Conservation (phyloP, 108 stramenopile species). For the Cyclostephanos invisitatus region DNA sequence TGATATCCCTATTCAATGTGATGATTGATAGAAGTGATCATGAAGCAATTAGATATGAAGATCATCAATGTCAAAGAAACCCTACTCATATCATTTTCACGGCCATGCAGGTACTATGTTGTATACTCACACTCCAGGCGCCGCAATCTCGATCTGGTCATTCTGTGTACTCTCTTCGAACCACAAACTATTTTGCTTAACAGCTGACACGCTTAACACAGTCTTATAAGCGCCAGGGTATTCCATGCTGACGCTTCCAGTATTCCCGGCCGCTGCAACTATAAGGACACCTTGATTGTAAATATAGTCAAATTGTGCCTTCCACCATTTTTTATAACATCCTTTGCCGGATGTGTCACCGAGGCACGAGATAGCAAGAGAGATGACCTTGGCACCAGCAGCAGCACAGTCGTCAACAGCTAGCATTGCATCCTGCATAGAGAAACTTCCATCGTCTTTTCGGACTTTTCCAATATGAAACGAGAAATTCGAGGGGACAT, state of each 20-base stretch:
- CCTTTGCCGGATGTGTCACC: too few relatives aligned
- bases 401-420: constrained; percentile 49
- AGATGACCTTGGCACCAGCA: constrained; percentile 55
- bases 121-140: constrained; percentile 56
- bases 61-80: neutral
- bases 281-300: constrained; percentile 54
- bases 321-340: constrained; percentile 2
- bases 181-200: constrained; percentile 1
- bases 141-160: constrained; percentile 55
- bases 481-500: too few relatives aligned
- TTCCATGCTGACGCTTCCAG: constrained; percentile 8
- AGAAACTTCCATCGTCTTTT: constrained; percentile 44
- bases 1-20: too few relatives aligned
- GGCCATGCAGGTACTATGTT: too few relatives aligned
- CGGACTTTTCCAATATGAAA: constrained; percentile 57
- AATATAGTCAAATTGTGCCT: constrained; percentile 14
- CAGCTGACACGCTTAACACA: constrained; percentile 61
- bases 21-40: too few relatives aligned
- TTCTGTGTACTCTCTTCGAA: constrained; percentile 22
- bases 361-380: constrained; percentile 59
- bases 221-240: constrained; percentile 55
- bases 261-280: constrained; percentile 72
- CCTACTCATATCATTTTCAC: constrained; percentile 19
- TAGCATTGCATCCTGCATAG: constrained; percentile 35
- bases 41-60: constrained; percentile 6